A percentile compares a stretch with the other conserved stretches of the same genome.
Evolutionary conservation across 179 eudicot species (phyloP).

Genomic region (Beta lomatogona): DNA sequence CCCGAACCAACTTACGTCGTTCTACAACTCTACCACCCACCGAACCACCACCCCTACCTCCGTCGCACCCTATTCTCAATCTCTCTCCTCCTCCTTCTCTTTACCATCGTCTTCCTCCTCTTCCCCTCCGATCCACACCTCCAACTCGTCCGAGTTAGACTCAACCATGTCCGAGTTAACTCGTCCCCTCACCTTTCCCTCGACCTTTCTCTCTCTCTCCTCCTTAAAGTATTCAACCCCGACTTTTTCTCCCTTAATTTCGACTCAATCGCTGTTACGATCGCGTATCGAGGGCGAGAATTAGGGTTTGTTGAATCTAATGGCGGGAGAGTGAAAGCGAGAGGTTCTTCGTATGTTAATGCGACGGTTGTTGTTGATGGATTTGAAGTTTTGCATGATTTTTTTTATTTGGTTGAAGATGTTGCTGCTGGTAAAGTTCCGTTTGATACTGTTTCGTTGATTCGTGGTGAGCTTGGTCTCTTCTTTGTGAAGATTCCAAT

Average conservation of each 20-base stretch:
- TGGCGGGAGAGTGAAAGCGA: conserved; percentile 42
- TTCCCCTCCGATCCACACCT: conserved; percentile 57
- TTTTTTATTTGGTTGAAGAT: conserved; percentile 52
- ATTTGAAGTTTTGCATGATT: conserved; percentile 51
- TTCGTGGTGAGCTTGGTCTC: conserved; percentile 42
- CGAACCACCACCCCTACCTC: conserved; percentile 15
- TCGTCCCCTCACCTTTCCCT: conserved; percentile 42
- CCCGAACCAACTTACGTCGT: conserved; percentile 37
- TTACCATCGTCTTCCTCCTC: conserved; percentile 33
- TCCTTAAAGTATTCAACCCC: conserved; percentile 47
- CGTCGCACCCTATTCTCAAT: conserved; percentile 17
- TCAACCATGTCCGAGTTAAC: conserved; percentile 40
- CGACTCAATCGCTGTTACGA: conserved; percentile 31
- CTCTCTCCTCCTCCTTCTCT: conserved; percentile 27
- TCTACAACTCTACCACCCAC: conserved; percentile 23
- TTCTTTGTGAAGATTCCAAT: conserved; percentile 42
- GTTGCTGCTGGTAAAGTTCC: conserved; percentile 53
- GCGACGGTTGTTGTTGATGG: conserved; percentile 51
- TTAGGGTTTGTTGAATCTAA: conserved; percentile 48
- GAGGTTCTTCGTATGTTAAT: conserved; percentile 46
- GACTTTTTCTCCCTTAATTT: conserved; percentile 51
- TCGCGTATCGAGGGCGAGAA: conserved; percentile 50
- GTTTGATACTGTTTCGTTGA: conserved; percentile 52
- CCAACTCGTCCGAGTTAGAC: conserved; percentile 46
- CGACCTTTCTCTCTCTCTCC: conserved; percentile 41